Evolutionary conservation across 139 green algal species (phyloP).

Genomic region (Chlamydomonas applanata): DNA sequence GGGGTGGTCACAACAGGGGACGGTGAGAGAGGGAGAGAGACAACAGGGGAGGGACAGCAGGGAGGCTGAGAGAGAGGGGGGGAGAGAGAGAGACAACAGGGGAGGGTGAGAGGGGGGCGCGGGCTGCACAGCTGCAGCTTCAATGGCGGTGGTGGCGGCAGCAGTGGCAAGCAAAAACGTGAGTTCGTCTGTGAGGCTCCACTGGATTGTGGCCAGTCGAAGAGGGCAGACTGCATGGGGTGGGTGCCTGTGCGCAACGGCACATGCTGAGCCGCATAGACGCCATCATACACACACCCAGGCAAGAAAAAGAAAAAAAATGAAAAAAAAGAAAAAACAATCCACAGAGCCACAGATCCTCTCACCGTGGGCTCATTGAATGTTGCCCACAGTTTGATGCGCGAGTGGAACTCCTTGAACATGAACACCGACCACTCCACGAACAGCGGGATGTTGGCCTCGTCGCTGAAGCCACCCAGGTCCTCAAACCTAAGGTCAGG

Average conservation of each 20-base stretch:
- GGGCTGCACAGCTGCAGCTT: background rate
- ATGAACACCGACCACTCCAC: slow-evolving; percentile 59
- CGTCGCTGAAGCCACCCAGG: slow-evolving; percentile 67
- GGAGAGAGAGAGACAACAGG: background rate
- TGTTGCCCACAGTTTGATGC: slow-evolving; percentile 71
- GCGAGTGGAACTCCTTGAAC: slow-evolving; percentile 60
- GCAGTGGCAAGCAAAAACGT: no score
- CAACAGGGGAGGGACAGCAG: background rate
- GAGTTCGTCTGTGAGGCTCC: no score
- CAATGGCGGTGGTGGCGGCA: no score
- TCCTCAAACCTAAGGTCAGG: slow-evolving; percentile 61
- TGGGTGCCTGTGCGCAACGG: no score
- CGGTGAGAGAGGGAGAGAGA: background rate
- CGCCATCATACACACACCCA: background rate
- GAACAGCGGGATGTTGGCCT: slow-evolving; percentile 78
- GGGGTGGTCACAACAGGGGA: background rate
- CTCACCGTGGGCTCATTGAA: slow-evolving; percentile 87
- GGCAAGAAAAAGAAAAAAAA: background rate
- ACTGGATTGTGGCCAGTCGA: no score
- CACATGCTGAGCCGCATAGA: background rate
- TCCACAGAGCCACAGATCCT: no score
- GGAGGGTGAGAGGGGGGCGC: background rate
- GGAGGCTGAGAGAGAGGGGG: no score
- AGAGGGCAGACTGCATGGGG: no score
- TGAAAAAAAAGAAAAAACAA: background rate